Conservation (phyloP, 257 asterid genomes). For the Cynanchum wilfordii region DNA sequence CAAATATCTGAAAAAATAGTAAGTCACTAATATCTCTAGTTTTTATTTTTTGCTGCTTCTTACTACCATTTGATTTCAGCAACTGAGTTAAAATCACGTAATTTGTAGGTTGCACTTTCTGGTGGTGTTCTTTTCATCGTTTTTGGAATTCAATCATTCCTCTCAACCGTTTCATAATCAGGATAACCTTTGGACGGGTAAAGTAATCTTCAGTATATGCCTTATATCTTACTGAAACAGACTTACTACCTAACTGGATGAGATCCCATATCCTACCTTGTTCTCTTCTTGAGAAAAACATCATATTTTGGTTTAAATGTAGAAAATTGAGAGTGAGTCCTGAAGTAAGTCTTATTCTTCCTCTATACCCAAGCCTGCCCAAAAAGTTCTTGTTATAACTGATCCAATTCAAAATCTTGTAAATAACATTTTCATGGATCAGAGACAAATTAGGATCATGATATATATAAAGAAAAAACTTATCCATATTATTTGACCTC, state of each 20-base stretch:
- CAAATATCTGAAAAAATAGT: slow-evolving; percentile 88
- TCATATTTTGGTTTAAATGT: not conserved
- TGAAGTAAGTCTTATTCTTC: not conserved
- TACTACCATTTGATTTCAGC: not conserved
- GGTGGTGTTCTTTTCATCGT: slow-evolving; percentile 90
- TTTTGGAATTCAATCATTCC: slow-evolving; percentile 91
- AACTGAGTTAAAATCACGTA: slow-evolving; percentile 12
- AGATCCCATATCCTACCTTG: too few species aligned
- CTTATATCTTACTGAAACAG: not conserved
- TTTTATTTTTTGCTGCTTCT: not conserved
- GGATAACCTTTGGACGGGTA: slow-evolving; percentile 27
- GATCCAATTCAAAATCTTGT: not conserved
- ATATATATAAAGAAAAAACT: not conserved
- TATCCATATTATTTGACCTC: not conserved
- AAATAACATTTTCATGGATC: not conserved
- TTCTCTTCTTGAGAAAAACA: too few species aligned
- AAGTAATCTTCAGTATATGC: slow-evolving; percentile 10
- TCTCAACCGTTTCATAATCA: slow-evolving; percentile 49
- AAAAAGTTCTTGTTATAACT: not conserved
- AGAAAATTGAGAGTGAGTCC: not conserved
- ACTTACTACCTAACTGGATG: too few species aligned
- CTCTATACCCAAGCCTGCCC: not conserved
- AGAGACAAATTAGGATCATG: not conserved
- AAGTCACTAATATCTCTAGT: slow-evolving; percentile 21
- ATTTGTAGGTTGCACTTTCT: slow-evolving; percentile 68